These are phyloP conservation scores for Emmonsia crescens DNA, from an alignment of 2,329 filamentous ascomycete species.

Conservation along the genomic window DNA sequence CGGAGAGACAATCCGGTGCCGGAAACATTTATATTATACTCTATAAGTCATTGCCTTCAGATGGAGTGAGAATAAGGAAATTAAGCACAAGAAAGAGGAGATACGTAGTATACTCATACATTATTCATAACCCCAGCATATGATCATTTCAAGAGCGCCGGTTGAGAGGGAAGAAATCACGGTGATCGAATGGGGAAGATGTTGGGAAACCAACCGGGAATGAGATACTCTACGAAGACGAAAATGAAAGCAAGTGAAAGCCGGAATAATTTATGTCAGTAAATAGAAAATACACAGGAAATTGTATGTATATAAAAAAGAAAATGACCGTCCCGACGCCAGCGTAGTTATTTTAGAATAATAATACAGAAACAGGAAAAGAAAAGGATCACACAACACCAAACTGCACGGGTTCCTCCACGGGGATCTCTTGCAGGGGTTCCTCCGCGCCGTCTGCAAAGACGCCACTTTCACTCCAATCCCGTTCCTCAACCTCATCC, in stretches of 20 bases:
- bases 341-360: not conserved
- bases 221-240: not conserved
- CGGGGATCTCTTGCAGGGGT: not conserved
- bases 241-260: too few relatives aligned
- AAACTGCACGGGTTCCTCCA: not conserved
- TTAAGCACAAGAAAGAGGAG: too few relatives aligned
- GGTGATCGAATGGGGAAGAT: not conserved
- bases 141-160: not conserved
- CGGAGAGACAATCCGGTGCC: too few relatives aligned
- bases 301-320: not conserved
- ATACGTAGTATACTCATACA: not conserved
- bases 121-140: not conserved
- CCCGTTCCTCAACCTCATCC: constrained; percentile 3
- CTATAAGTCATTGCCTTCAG: too few relatives aligned
- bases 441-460: not conserved
- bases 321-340: not conserved
- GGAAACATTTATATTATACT: too few relatives aligned
- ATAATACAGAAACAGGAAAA: not conserved
- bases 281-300: not conserved
- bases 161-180: not conserved
- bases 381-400: not conserved
- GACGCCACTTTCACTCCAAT: constrained; percentile 10
- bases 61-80: not conserved
- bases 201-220: too few relatives aligned
- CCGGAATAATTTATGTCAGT: too few relatives aligned